Base-by-base conservation (phyloP, 495 filamentous ascomycete species). In the Durotheca rogersii region DNA sequence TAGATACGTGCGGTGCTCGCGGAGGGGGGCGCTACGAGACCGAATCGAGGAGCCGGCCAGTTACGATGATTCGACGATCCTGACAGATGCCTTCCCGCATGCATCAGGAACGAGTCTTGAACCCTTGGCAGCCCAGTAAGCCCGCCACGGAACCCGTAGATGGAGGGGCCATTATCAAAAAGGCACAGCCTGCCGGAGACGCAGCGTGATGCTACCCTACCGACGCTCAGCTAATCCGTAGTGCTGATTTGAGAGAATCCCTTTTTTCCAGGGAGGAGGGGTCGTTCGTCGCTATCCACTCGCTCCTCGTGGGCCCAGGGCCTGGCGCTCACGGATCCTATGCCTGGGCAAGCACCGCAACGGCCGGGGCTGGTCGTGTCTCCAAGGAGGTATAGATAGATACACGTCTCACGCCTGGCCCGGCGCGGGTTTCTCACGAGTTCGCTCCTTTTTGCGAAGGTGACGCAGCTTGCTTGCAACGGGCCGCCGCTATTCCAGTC, bases 151-250 rank as follows among this genome's bases (percentile, higher is more conserved):
- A 27, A 9, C 23, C 23, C 9, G 23, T 9, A 27, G 4, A 9
- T n/a, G 9, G 32, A 44, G 35, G 33, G 11, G 29, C 31, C 44
- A 40, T 47, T 58, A 58, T 44, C 4, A 44, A 42, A 47, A 45
- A 58, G 34, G 40, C 43, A 52, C 38, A 52, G 47, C 55, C 34
- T 29, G 30, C 19, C 32, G 43, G 39, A 52, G 31, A 18, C 5
- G 38, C 38, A 47, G 40, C 55, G 20, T 58, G 48, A 58, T 58
- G 44, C 25, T 40, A 58, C 55, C 55, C 48, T 53, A 34, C 48
- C 29, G 29, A 15, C 41, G 39, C 38, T 58, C 55, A 58, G 55
- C 55, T 58, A 20, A 15, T 9, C 34, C 38, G 40, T 58, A 53
- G 44, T 35, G 55, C 55, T 58, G 55, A 58, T 23, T 53, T 43